These are phyloP conservation scores for Globisporangium sylvaticum DNA, from an alignment of 352 stramenopile species.

Conservation along the genomic window DNA sequence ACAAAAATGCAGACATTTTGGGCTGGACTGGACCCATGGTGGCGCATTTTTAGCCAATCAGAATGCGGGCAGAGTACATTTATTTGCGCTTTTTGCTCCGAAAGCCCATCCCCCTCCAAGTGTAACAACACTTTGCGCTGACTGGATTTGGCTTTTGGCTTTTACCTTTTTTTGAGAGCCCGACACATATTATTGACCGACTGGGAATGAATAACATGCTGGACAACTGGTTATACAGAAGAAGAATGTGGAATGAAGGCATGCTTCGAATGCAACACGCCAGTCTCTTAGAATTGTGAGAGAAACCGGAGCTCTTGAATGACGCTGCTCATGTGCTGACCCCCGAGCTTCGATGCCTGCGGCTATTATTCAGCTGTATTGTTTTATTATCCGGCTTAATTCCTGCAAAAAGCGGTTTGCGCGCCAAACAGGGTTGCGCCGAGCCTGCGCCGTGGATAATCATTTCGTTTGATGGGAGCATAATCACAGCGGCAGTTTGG, in stretches of 20 bases:
- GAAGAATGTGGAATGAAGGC: no score
- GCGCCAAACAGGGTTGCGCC: background rate
- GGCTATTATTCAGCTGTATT: background rate
- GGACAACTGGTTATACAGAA: background rate
- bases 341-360: no score
- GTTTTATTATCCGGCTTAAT: background rate
- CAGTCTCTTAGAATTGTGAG: background rate
- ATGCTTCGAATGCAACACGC: background rate
- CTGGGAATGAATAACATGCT: background rate
- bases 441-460: background rate
- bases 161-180: background rate
- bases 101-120: background rate
- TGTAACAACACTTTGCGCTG: background rate
- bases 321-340: background rate
- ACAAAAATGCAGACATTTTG: background rate
- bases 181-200: background rate
- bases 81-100: background rate
- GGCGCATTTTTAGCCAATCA: background rate
- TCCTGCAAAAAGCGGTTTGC: background rate
- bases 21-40: background rate
- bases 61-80: background rate
- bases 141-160: conserved; percentile 1
- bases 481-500: background rate
- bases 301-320: conserved; percentile 3
- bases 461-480: background rate